Evolutionary conservation across 768 basidiomycete genomes (phyloP).

Genomic region (Rossbeevera mucosa): DNA sequence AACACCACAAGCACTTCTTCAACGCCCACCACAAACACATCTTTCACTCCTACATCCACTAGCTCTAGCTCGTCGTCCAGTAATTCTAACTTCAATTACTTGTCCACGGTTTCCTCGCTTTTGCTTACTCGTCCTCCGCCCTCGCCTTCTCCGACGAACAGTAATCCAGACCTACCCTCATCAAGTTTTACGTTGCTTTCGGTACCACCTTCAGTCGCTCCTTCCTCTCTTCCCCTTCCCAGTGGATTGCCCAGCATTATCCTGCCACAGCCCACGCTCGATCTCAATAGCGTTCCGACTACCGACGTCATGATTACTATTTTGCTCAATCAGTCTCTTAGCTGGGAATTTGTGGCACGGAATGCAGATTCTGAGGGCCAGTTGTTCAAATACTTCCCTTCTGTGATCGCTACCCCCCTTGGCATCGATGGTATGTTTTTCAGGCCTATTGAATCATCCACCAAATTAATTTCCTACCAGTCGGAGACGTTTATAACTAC

Average conservation of each 20-base stretch:
- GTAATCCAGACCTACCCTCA: constrained; percentile 37
- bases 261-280: constrained; percentile 35
- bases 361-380: constrained; percentile 61
- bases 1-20: constrained; percentile 6
- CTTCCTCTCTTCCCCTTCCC: constrained; percentile 43
- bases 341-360: constrained; percentile 66
- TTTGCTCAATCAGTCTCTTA: constrained; percentile 54
- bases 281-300: constrained; percentile 28
- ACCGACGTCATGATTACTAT: constrained; percentile 56
- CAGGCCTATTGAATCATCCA: neutral
- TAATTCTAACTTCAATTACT: constrained; percentile 32
- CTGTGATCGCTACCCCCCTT: constrained; percentile 44
- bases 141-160: constrained; percentile 21
- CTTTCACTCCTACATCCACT: constrained; percentile 11
- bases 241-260: constrained; percentile 58
- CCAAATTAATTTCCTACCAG: constrained; percentile 35
- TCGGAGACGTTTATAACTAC: constrained; percentile 39
- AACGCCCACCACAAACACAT: constrained; percentile 1
- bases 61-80: constrained; percentile 7
- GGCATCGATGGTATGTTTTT: constrained; percentile 36
- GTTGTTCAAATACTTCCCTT: constrained; percentile 70
- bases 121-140: constrained; percentile 24
- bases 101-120: constrained; percentile 32
- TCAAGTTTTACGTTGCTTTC: constrained; percentile 28
- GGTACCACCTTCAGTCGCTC: constrained; percentile 21